Base-by-base conservation (phyloP, 2,329 filamentous ascomycete genomes). In the Arachnopeziza araneosa region DNA sequence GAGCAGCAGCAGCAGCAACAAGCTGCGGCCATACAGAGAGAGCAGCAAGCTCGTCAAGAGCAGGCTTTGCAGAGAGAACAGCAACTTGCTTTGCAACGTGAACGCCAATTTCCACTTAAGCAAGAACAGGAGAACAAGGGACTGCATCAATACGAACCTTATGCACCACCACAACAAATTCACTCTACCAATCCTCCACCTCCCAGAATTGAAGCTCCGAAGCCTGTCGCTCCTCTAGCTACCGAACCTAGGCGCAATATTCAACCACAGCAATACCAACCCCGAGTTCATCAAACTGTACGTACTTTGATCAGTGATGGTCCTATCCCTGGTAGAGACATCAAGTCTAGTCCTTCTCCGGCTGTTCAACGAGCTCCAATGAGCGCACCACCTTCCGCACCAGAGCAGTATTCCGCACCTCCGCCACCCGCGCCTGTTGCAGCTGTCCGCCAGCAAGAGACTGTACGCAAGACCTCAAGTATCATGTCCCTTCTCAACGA, bases 401-500 rank as follows among this genome's bases (percentile, higher is more conserved):
- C 68, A 52, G 69, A 71, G 23, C 63, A 64, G 54, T 68, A 69
- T 50, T 56, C 66, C 19, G 23, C 63, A 48, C 64, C 60, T 17
- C 59, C 65, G 5, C 60, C 58, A 44, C 56, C 62, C 36, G 69
- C 77, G n/a, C 70, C 77, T 23, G 72, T 77, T 26, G 72, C 77
- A 49, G 70, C 80, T 50, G 66, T 73, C 7, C 70, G 76, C 14
- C 72, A 75, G 24, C 77, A 76, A 48, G 72, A 77, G 2, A 70
- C 74, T 1, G 80, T 83, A 64, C 78, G 80, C n/a, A 87, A 86
- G 74, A 85, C 80, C 8, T 86, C 83, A 17, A 87, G 76, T 63
- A 79, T 88, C 62, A 85, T 86, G 79, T 83, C 83, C 0, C 71
- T 88, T 62, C 75, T 88, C 2, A 83, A 86, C 63, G 70, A 72